A percentile compares a stretch with the other conserved stretches of the same genome.
Conservation (phyloP, 192 early-diverging fungal species). For the Backusella morwellensis region DNA sequence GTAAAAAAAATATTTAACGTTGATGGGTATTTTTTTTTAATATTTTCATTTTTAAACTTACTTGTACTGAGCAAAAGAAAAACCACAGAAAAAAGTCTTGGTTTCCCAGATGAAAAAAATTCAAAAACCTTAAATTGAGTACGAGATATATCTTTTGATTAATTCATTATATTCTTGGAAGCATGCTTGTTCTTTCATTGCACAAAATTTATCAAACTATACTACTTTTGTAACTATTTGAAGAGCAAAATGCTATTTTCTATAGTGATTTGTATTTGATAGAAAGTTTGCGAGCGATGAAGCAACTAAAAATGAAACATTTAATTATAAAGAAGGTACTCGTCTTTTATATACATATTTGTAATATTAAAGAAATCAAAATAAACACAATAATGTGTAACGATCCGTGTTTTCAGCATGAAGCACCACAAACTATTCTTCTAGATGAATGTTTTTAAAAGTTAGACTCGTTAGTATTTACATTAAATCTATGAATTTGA, state of each 20-base stretch:
- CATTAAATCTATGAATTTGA: neutral
- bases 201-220: neutral
- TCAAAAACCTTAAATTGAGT: constrained; percentile 1
- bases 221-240: neutral
- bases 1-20: neutral
- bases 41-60: neutral
- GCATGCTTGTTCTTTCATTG: neutral
- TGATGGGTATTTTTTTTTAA: neutral
- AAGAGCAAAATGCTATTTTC: neutral
- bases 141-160: neutral
- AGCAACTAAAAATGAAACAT: neutral
- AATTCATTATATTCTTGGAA: neutral
- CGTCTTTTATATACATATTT: neutral
- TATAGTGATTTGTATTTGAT: neutral
- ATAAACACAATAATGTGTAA: neutral
- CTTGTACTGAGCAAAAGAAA: neutral
- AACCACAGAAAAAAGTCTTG: neutral
- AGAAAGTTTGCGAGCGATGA: neutral
- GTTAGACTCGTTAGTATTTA: neutral
- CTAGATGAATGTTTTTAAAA: neutral
- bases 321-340: neutral
- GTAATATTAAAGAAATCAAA: neutral
- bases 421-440: neutral
- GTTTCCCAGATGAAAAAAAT: neutral
- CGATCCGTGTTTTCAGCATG: neutral